These are phyloP conservation scores for Atkinsonella texensis DNA, from an alignment of 2,329 filamentous ascomycete species.

Conservation along the genomic window DNA sequence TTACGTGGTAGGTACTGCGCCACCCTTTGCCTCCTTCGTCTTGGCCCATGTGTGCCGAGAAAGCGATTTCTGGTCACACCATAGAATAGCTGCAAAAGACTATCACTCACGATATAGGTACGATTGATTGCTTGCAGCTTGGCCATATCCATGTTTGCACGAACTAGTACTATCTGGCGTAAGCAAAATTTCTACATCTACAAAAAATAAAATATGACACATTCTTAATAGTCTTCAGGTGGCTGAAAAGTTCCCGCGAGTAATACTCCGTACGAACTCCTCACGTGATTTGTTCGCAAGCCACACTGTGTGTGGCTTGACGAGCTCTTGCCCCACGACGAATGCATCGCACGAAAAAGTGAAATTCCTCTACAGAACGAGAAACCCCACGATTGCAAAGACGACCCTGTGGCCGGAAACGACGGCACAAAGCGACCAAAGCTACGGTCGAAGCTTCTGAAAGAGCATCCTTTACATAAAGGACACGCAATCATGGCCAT, in stretches of 20 bases:
- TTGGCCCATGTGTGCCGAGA: neutral
- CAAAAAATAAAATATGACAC: too few species aligned
- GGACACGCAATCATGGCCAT: constrained; percentile 25
- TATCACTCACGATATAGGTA: too few species aligned
- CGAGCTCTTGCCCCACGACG: constrained; percentile 19
- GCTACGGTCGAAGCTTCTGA: neutral
- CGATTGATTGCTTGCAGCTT: too few species aligned
- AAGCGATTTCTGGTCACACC: too few species aligned
- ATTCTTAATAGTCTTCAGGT: too few species aligned
- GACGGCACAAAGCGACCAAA: constrained; percentile 6
- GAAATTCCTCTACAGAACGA: constrained; percentile 24
- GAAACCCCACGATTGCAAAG: constrained; percentile 27
- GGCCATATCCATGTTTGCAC: too few species aligned
- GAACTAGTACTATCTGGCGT: too few species aligned
- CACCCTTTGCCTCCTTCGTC: constrained; percentile 17
- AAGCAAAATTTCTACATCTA: too few species aligned
- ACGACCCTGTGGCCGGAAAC: constrained; percentile 13
- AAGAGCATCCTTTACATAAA: neutral
- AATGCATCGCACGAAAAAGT: constrained; percentile 28
- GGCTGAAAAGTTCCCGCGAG: too few species aligned
- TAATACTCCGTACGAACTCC: too few species aligned
- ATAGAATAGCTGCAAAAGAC: too few species aligned
- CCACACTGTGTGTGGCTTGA: constrained; percentile 16
- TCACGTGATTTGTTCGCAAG: constrained; percentile 16
- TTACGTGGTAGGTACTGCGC: constrained; percentile 15